Evolutionary conservation across 805 yeast species (phyloP).

Genomic region (Cyberlindnera veronae): DNA sequence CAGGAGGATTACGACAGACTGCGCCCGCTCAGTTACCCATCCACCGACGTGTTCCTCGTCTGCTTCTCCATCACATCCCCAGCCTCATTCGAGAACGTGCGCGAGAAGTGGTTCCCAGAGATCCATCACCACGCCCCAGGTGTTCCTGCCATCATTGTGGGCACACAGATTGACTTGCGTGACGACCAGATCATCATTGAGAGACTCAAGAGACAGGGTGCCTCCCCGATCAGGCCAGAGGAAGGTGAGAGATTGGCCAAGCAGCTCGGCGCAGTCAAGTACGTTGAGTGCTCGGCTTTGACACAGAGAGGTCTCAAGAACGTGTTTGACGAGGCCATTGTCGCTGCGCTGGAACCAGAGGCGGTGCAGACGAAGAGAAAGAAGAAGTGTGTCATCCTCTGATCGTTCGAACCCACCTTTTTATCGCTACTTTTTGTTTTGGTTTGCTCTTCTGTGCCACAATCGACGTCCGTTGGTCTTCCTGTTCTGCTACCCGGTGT

Average conservation of each 20-base stretch:
- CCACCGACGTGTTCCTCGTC: conserved; percentile 93
- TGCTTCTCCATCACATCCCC: conserved; percentile 97
- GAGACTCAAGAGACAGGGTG: conserved; percentile 85
- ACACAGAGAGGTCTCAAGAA: conserved; percentile 96
- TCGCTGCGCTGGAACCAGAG: conserved; percentile 97
- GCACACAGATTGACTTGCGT: conserved; percentile 93
- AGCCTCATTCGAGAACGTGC: conserved; percentile 94
- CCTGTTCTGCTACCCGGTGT: no score
- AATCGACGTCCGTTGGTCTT: no score
- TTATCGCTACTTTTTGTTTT: neutral
- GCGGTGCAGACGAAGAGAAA: conserved; percentile 76
- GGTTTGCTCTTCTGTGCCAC: neutral
- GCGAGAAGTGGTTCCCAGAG: conserved; percentile 98
- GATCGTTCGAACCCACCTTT: conserved; percentile 5
- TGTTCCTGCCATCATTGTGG: conserved; percentile 94
- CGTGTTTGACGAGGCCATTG: conserved; percentile 98
- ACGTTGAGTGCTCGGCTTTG: conserved; percentile 96
- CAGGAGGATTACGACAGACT: conserved; percentile 98
- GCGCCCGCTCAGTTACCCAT: conserved; percentile 95
- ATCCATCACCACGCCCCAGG: conserved; percentile 98
- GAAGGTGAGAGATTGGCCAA: conserved; percentile 92
- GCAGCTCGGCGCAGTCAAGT: conserved; percentile 92
- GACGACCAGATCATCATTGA: conserved; percentile 89
- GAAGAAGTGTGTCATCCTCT: conserved; percentile 72
- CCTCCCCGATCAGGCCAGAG: conserved; percentile 78